A percentile compares a stretch with the other conserved stretches of the same genome.
These are phyloP conservation scores for Lactarius pseudohatsudake DNA, from an alignment of 768 basidiomycete species.

Conservation along the genomic window DNA sequence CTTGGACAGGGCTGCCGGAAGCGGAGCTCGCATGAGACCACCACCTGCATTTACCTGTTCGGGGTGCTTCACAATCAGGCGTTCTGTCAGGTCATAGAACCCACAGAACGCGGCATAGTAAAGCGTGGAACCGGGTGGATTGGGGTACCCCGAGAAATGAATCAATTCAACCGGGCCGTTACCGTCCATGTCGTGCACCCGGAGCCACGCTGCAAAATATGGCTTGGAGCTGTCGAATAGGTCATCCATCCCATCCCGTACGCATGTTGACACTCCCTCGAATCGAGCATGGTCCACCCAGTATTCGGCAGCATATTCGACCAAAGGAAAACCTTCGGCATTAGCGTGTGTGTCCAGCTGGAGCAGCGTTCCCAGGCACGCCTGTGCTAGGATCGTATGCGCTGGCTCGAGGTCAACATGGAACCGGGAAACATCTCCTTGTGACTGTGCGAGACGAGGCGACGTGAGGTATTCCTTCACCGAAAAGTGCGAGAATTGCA, in stretches of 20 bases:
- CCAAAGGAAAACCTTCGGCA: background rate
- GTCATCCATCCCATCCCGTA: background rate
- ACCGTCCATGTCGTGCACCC: background rate
- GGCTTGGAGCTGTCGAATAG: background rate
- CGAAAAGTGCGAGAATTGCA: conserved; percentile 1
- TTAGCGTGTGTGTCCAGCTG: background rate
- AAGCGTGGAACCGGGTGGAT: no score
- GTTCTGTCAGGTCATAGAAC: background rate
- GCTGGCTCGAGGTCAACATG: background rate
- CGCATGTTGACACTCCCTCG: background rate
- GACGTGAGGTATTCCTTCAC: background rate
- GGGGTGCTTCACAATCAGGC: background rate
- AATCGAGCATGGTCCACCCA: background rate
- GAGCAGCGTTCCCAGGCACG: background rate
- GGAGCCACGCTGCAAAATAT: background rate
- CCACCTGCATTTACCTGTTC: background rate
- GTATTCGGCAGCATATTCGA: background rate
- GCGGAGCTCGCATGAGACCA: background rate
- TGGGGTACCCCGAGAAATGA: no score
- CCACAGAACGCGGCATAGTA: background rate
- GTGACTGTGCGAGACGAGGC: background rate
- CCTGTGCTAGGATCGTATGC: background rate
- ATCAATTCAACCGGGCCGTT: no score
- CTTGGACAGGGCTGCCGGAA: background rate
- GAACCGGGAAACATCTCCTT: background rate